A percentile compares a stretch with the other conserved stretches of the same genome.
phyloP scores from a whole-genome alignment of 192 early-diverging fungal species.

The Rhizophagus prolifer region DNA sequence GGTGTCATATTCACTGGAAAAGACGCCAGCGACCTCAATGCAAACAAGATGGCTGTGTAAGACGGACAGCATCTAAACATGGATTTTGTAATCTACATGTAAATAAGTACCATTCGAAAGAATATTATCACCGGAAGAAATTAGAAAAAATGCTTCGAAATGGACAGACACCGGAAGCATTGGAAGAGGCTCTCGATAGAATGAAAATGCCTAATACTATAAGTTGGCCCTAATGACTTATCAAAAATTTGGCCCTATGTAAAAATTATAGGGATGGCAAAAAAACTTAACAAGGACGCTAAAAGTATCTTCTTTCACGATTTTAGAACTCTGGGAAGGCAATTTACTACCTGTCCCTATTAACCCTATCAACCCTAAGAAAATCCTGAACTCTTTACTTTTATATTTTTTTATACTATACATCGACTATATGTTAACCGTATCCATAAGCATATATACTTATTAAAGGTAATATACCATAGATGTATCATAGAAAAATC shows the following conservation, averaged over 20 bases:
- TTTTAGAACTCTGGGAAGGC: not conserved
- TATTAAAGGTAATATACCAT: not conserved
- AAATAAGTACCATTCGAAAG: not conserved
- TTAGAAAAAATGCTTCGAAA: not conserved
- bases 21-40: too few relatives aligned
- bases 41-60: too few relatives aligned
- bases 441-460: not conserved
- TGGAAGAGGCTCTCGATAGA: not conserved
- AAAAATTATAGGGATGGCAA: not conserved
- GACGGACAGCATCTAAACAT: too few relatives aligned
- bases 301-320: not conserved
- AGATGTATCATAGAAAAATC: not conserved
- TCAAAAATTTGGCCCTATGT: not conserved
- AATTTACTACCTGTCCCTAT: not conserved
- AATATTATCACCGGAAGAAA: not conserved
- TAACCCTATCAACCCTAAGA: not conserved
- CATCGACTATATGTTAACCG: not conserved
- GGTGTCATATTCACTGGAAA: too few relatives aligned
- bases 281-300: not conserved
- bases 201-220: too few relatives aligned
- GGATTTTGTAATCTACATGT: not conserved
- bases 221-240: not conserved
- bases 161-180: not conserved
- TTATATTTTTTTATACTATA: not conserved
- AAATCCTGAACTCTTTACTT: not conserved